Percentiles rank a stretch among this genome's conserved stretches.
Evolutionary conservation across 2,329 filamentous ascomycete species (phyloP).

Genomic region (Zarea fungicola): DNA sequence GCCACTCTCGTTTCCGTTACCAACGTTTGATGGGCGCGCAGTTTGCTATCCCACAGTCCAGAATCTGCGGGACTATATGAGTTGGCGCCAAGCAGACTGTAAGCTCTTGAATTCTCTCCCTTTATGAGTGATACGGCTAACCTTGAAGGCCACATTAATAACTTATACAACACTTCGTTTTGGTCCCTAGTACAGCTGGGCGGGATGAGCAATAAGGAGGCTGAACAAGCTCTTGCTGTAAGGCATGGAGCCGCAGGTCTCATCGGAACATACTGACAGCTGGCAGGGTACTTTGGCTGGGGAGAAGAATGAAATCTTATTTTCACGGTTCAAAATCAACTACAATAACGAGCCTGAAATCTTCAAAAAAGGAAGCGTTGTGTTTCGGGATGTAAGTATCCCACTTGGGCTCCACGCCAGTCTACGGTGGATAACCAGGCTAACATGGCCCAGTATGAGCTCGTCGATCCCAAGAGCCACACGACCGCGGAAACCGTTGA

Average conservation of each 20-base stretch:
- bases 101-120: slow-evolving; percentile 29
- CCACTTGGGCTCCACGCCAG: not conserved
- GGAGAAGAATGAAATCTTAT: slow-evolving; percentile 96
- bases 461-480: slow-evolving; percentile 54
- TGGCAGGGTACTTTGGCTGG: slow-evolving; percentile 70
- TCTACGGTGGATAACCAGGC: not conserved
- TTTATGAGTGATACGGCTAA: not conserved
- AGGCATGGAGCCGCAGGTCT: slow-evolving; percentile 20
- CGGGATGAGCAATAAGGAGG: slow-evolving; percentile 68
- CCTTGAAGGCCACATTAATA: slow-evolving; percentile 82
- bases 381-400: slow-evolving; percentile 69
- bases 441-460: slow-evolving; percentile 54
- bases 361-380: slow-evolving; percentile 85
- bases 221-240: slow-evolving; percentile 74
- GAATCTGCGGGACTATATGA: slow-evolving; percentile 90
- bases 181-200: slow-evolving; percentile 82
- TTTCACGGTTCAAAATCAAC: slow-evolving; percentile 83
- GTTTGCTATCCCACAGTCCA: slow-evolving; percentile 80
- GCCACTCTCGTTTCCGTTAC: slow-evolving; percentile 66
- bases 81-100: slow-evolving; percentile 97
- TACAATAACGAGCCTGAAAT: slow-evolving; percentile 96
- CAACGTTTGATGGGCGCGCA: slow-evolving; percentile 87
- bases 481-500: slow-evolving; percentile 43
- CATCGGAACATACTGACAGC: slow-evolving; percentile 17
- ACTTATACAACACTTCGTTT: slow-evolving; percentile 96